These are phyloP conservation scores for Cystobasidium slooffiae DNA, from an alignment of 1,284 basidiomycete species.

Conservation along the genomic window DNA sequence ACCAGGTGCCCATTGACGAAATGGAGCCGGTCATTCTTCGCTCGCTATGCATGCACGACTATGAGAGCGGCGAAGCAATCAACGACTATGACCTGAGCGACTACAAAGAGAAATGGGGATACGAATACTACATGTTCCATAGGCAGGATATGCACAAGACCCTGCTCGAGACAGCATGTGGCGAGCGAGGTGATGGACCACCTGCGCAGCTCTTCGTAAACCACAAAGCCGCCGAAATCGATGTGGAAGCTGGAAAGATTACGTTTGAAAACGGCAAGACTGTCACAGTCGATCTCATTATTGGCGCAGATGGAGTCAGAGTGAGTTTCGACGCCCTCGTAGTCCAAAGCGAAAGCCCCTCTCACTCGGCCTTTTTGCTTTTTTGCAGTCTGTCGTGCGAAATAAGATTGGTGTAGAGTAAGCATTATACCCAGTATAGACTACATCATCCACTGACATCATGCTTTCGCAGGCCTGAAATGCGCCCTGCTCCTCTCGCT, in stretches of 20 bases:
- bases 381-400: constrained; percentile 14
- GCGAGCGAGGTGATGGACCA: constrained; percentile 53
- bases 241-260: constrained; percentile 54
- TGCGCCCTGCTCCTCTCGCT: constrained; percentile 56
- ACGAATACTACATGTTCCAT: constrained; percentile 56
- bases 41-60: constrained; percentile 55
- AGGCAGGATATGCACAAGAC: constrained; percentile 56
- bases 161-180: constrained; percentile 54
- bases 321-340: constrained; percentile 6
- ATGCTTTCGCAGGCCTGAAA: constrained; percentile 52
- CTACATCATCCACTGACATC: constrained; percentile 28
- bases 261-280: constrained; percentile 56
- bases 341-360: neutral
- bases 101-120: constrained; percentile 55
- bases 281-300: constrained; percentile 56
- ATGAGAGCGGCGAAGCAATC: constrained; percentile 54
- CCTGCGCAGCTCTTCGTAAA: constrained; percentile 54
- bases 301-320: constrained; percentile 57
- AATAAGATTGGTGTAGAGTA: constrained; percentile 38
- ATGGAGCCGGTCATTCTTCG: constrained; percentile 54
- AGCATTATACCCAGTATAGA: constrained; percentile 43
- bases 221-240: constrained; percentile 54
- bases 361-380: neutral
- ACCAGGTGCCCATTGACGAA: constrained; percentile 46
- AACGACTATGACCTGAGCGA: constrained; percentile 53